Conservation (phyloP, 225 moss, liverwort and hornwort genomes). For the Polytrichum formosum region DNA sequence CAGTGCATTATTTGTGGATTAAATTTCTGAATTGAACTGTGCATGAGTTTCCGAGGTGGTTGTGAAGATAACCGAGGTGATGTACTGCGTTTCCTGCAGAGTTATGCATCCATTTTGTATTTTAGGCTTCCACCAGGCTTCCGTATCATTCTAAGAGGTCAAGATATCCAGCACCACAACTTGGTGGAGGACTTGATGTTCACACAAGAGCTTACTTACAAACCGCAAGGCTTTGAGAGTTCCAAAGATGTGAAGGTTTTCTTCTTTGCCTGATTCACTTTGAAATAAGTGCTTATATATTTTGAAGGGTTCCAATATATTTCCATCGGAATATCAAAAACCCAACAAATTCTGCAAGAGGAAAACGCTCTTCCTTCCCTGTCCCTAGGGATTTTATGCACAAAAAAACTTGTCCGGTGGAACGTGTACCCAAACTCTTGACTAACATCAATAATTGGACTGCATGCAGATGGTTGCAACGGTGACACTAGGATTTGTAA, state of each 20-base stretch:
- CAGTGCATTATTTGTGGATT: too few species aligned
- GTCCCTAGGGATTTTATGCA: too few species aligned
- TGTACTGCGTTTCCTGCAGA: slow-evolving; percentile 17
- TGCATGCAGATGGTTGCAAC: slow-evolving; percentile 44
- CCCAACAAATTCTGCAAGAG: too few species aligned
- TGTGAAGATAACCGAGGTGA: not conserved
- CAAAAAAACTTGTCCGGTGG: too few species aligned
- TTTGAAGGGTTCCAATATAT: too few species aligned
- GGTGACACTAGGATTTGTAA: slow-evolving; percentile 63
- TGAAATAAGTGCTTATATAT: too few species aligned
- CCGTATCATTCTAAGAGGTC: slow-evolving; percentile 58
- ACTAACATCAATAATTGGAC: too few species aligned
- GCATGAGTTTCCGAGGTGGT: too few species aligned
- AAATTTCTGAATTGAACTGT: too few species aligned
- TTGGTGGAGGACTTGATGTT: slow-evolving; percentile 59
- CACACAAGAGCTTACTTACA: slow-evolving; percentile 52
- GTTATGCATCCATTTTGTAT: slow-evolving; percentile 71
- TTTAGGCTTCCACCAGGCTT: slow-evolving; percentile 54
- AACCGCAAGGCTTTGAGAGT: slow-evolving; percentile 60
- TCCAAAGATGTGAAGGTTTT: slow-evolving; percentile 29
- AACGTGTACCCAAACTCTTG: too few species aligned
- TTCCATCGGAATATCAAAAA: too few species aligned
- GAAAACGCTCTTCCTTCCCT: too few species aligned
- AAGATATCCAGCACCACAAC: slow-evolving; percentile 56
- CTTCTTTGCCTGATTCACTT: not conserved